Base-by-base conservation (phyloP, 768 basidiomycete species). In the Panus rudis region DNA sequence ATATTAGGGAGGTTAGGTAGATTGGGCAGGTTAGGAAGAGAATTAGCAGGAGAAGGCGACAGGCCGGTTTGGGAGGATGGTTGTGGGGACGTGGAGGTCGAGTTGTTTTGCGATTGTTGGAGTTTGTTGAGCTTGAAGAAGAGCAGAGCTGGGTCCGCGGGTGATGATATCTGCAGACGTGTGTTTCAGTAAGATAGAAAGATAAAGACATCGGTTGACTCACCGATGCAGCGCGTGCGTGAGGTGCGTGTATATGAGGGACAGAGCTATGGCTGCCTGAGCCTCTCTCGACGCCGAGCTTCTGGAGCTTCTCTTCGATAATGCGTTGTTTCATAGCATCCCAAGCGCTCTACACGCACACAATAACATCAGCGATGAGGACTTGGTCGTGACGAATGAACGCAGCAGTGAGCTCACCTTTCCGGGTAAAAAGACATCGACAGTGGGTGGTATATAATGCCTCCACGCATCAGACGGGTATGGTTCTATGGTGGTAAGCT, bases 101-200 rank as follows among this genome's bases (percentile, higher is more conserved):
- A 86, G 41, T 67, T 70, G 41, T 52, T 73, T 42, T 86, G 84
- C 0, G 81, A 73, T 62, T 81, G 81, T 49, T 88, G 87, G 8
- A 92, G 69, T 62, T 87, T 88, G 64, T 87, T 88, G 33, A 91
- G 69, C 61, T 88, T 90, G 65, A 84, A 89, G 51, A 79, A 73
- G 16, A 92, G 68, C 19, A 92, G 62, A 16, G 84, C 83, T 22
- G 89, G 88, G 57, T 91, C 89, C 4, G 88, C 88, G 22, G 89
- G 87, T n/a, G 87, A 90, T 2, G 89, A 91, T 63, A 91, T 86
- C 89, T 92, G 55, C 19, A 46, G 35, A 33, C 19, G 23, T 16
- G 34, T 27, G n/a, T n/a, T n/a, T n/a, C n/a, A n/a, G n/a, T n/a
- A n/a, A n/a, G 43, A 53, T 19, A 54, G 48, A 46, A 44, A 37